Conservation (phyloP, 2,329 filamentous ascomycete genomes). For the Raffaelea ambrosiae region DNA sequence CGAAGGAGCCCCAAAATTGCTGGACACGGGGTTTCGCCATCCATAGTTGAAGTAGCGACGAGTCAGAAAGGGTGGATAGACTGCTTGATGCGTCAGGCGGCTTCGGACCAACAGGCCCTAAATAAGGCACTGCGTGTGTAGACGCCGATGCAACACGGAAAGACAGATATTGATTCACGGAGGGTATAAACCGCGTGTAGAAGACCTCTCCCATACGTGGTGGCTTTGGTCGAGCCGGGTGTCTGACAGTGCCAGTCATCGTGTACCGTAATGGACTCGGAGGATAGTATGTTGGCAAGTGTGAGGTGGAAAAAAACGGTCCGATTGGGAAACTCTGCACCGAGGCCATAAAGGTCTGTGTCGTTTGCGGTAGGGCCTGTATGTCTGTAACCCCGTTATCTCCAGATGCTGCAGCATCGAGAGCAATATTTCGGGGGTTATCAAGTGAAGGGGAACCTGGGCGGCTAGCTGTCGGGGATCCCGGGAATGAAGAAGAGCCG, state of each 20-base stretch:
- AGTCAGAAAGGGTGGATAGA: slow-evolving; percentile 40
- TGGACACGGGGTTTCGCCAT: slow-evolving; percentile 78
- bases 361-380: not conserved
- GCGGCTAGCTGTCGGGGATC: slow-evolving; percentile 44
- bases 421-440: not conserved
- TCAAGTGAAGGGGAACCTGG: slow-evolving; percentile 39
- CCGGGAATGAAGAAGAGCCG: slow-evolving; percentile 28
- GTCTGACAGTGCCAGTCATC: slow-evolving; percentile 68
- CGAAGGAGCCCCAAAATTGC: slow-evolving; percentile 70
- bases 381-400: not conserved
- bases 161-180: slow-evolving; percentile 73
- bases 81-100: slow-evolving; percentile 22
- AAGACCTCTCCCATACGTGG: slow-evolving; percentile 86
- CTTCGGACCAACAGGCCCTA: slow-evolving; percentile 45
- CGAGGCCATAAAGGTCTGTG: slow-evolving; percentile 13
- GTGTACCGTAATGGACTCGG: slow-evolving; percentile 75
- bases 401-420: slow-evolving; percentile 4
- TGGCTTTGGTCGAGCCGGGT: slow-evolving; percentile 81
- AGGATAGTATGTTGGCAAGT: slow-evolving; percentile 86
- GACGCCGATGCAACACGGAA: slow-evolving; percentile 76
- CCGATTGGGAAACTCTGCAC: slow-evolving; percentile 40
- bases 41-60: slow-evolving; percentile 68
- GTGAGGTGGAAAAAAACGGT: slow-evolving; percentile 73
- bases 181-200: slow-evolving; percentile 81
- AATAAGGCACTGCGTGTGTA: slow-evolving; percentile 52